Conservation (phyloP, 192 early-diverging fungal genomes). For the Phycomyces blakesleeanus region DNA sequence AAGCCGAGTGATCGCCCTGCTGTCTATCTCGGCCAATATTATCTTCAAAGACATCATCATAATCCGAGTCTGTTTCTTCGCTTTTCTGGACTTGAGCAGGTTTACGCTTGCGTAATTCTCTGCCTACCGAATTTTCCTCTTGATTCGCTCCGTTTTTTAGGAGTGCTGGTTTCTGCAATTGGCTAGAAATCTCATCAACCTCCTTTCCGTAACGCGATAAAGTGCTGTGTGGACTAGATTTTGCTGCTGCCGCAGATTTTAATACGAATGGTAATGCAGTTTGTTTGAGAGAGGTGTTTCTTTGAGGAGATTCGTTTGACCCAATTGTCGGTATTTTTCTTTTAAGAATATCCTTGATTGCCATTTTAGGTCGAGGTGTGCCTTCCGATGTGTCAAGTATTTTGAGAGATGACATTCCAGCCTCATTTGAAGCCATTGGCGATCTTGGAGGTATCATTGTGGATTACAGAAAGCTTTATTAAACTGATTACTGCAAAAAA, state of each 20-base stretch:
- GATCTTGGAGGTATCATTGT: too few species aligned
- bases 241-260: neutral
- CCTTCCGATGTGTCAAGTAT: too few species aligned
- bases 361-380: neutral
- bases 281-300: neutral
- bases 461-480: too few species aligned
- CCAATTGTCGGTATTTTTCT: neutral
- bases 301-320: neutral
- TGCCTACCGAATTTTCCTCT: neutral
- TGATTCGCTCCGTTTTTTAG: too few species aligned
- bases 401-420: too few species aligned
- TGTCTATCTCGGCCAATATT: slow-evolving; percentile 14
- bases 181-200: too few species aligned
- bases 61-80: neutral
- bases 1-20: slow-evolving; percentile 4
- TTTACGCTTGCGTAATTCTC: neutral
- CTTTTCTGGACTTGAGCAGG: neutral
- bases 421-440: too few species aligned
- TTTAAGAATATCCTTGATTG: slow-evolving; percentile 5
- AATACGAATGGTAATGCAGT: neutral
- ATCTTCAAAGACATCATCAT: neutral
- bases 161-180: too few species aligned
- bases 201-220: neutral
- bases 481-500: too few species aligned
- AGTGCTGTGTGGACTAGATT: neutral